These are phyloP conservation scores for Aspergillus texensis DNA, from an alignment of 2,329 filamentous ascomycete species.

Conservation along the genomic window DNA sequence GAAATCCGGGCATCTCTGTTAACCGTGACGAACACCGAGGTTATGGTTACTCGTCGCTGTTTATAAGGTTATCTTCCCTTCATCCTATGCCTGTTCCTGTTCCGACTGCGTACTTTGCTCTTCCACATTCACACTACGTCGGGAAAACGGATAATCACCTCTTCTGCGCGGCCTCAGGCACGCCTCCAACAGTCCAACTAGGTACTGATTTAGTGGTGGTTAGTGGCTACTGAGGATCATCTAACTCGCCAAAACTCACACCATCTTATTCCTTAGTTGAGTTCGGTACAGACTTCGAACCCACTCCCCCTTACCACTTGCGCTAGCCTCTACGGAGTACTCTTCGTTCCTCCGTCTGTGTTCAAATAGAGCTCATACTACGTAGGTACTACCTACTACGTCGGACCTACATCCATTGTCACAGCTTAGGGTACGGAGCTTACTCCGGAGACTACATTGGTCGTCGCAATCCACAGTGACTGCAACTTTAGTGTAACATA, in stretches of 20 bases:
- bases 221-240: not conserved
- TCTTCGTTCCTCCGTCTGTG: not conserved
- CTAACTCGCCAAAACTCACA: conserved; percentile 1
- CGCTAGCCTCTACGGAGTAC: not conserved
- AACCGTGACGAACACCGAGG: conserved; percentile 11
- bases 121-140: not conserved
- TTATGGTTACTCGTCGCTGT: conserved; percentile 8
- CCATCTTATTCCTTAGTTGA: not conserved
- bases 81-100: conserved; percentile 1
- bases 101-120: not conserved
- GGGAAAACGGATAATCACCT: not conserved
- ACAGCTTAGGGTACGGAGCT: not conserved
- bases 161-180: not conserved
- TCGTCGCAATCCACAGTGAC: not conserved
- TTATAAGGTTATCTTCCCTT: conserved; percentile 13
- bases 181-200: not conserved
- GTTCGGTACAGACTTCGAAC: not conserved
- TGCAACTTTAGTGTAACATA: not conserved
- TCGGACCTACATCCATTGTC: not conserved
- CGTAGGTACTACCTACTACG: not conserved
- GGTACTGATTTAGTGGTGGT: not conserved
- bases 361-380: not conserved
- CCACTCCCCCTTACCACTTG: not conserved
- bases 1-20: conserved; percentile 14
- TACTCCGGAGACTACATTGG: not conserved